Percentiles rank a stretch among this genome's conserved stretches.
phyloP scores from a whole-genome alignment of 2,329 filamentous ascomycete genomes.

The Pestalotiopsis sp. region DNA sequence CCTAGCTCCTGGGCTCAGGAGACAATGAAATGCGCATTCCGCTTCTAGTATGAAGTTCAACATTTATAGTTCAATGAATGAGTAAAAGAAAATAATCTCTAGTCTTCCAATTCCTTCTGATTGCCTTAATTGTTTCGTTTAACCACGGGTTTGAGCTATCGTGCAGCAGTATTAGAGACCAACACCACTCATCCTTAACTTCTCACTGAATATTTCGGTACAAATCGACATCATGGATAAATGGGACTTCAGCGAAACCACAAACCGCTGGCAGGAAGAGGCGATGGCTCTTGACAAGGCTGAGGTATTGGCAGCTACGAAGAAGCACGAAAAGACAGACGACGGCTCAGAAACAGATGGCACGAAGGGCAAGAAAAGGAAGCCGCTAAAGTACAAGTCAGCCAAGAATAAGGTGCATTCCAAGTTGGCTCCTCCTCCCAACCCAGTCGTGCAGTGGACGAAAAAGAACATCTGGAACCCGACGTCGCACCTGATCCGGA shows the following conservation, averaged over 20 bases:
- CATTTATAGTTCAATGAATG: neutral
- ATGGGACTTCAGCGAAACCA: neutral
- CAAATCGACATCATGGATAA: neutral
- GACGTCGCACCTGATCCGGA: neutral
- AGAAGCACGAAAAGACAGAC: too few species aligned
- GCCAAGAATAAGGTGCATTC: too few species aligned
- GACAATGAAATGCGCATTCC: constrained; percentile 1
- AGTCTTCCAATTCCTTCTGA: neutral
- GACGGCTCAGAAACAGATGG: too few species aligned
- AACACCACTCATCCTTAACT: neutral
- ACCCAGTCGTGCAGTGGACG: neutral
- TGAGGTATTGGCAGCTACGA: too few species aligned
- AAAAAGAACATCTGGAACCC: neutral
- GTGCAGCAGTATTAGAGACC: neutral
- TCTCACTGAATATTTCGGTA: neutral
- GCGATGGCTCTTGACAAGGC: too few species aligned
- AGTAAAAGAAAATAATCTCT: neutral
- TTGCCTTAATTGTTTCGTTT: neutral
- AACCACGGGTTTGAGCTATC: neutral
- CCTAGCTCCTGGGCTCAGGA: neutral
- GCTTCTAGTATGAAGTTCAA: neutral
- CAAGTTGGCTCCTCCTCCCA: too few species aligned
- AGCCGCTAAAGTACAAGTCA: too few species aligned
- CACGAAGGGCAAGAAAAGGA: too few species aligned
- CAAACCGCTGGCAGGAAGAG: neutral